These are phyloP conservation scores for Coemansia sp. DNA, from an alignment of 192 early-diverging fungal genomes.

Conservation along the genomic window DNA sequence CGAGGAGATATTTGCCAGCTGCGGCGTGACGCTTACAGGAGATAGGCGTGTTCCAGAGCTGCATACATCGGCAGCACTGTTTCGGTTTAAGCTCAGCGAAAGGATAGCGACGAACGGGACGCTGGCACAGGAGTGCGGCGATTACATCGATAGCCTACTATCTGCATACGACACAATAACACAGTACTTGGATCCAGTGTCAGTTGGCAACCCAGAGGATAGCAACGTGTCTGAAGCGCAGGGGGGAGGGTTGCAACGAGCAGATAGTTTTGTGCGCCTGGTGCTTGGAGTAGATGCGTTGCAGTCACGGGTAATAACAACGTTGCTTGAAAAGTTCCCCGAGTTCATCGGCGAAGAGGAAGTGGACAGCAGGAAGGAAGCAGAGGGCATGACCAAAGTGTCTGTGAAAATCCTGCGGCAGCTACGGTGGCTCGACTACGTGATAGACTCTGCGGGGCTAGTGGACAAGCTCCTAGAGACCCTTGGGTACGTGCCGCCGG, in stretches of 20 bases:
- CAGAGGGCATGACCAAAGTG: conserved; percentile 40
- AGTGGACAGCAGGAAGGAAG: conserved; percentile 15
- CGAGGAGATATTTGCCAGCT: conserved; percentile 13
- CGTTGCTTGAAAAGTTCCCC: conserved; percentile 62
- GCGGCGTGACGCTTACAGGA: conserved; percentile 28
- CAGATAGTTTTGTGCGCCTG: conserved; percentile 62
- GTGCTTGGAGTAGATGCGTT: conserved; percentile 62
- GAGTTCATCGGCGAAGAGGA: conserved; percentile 59
- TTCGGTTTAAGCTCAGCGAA: conserved; percentile 29
- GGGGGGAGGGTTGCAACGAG: neutral
- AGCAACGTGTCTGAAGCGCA: too few relatives aligned
- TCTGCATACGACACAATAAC: conserved; percentile 29
- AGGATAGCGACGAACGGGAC: conserved; percentile 7
- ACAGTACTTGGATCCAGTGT: conserved; percentile 30
- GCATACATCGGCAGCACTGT: conserved; percentile 34
- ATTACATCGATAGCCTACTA: conserved; percentile 33
- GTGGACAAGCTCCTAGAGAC: conserved; percentile 69
- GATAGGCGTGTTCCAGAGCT: conserved; percentile 10
- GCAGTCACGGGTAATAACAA: conserved; percentile 57
- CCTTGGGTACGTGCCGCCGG: conserved; percentile 59
- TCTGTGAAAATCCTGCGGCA: conserved; percentile 69
- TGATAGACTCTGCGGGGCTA: conserved; percentile 61
- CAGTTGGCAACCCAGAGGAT: neutral
- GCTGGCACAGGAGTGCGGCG: conserved; percentile 4
- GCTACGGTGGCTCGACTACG: conserved; percentile 73